These are phyloP conservation scores for Cephaloascus fragrans DNA, from an alignment of 805 yeast genomes.

Conservation along the genomic window DNA sequence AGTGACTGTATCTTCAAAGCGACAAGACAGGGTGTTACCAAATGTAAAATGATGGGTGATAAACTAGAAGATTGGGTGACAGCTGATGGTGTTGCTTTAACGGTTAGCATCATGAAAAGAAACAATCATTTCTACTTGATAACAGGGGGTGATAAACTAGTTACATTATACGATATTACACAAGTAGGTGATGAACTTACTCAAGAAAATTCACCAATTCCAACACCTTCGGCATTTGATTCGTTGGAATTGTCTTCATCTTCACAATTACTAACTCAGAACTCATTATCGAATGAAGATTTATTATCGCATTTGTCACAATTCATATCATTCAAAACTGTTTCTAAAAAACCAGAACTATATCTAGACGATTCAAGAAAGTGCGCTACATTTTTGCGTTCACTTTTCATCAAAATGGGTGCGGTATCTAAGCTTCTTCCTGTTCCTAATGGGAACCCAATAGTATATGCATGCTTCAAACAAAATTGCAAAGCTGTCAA, in stretches of 20 bases:
- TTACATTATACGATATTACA: conserved; percentile 61
- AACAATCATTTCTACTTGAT: conserved; percentile 35
- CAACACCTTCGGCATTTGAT: no score
- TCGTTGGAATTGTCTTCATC: neutral
- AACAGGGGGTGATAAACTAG: conserved; percentile 65
- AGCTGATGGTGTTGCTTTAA: conserved; percentile 46
- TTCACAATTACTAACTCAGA: neutral
- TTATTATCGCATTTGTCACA: conserved; percentile 53
- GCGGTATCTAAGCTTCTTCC: conserved; percentile 65
- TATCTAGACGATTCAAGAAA: conserved; percentile 73
- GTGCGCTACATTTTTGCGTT: conserved; percentile 70
- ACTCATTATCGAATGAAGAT: conserved; percentile 42
- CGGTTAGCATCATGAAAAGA: conserved; percentile 39
- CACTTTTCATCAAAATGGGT: conserved; percentile 58
- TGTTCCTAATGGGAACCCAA: conserved; percentile 73
- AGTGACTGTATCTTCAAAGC: conserved; percentile 57
- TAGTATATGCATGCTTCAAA: conserved; percentile 66
- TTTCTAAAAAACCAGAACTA: conserved; percentile 61
- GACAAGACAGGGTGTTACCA: conserved; percentile 37
- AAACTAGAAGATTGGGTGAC: conserved; percentile 37
- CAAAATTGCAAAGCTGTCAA: conserved; percentile 19
- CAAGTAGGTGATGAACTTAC: conserved; percentile 9
- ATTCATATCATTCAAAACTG: conserved; percentile 63
- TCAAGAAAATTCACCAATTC: neutral
- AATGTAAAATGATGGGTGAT: conserved; percentile 41